Conservation (phyloP, 2,329 filamentous ascomycete species). For the Xylaria sp. region DNA sequence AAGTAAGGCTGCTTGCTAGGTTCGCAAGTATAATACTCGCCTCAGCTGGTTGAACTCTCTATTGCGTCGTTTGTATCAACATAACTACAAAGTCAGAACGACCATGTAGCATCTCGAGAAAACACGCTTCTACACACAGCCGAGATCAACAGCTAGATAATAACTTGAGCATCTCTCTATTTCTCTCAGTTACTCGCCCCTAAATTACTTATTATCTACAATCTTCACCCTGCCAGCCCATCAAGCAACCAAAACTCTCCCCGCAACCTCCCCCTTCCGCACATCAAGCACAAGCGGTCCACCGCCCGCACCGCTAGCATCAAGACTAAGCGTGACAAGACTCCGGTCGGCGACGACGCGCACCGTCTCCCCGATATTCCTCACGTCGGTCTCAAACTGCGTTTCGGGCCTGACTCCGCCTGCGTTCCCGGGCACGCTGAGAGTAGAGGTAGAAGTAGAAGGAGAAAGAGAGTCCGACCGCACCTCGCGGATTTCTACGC, state of each 20-base stretch:
- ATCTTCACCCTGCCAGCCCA: background rate
- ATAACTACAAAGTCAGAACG: too few relatives aligned
- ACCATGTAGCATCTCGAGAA: too few relatives aligned
- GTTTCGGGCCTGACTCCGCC: conserved; percentile 41
- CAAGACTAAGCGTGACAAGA: conserved; percentile 78
- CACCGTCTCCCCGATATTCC: conserved; percentile 81
- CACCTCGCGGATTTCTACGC: conserved; percentile 79
- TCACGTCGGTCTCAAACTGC: conserved; percentile 82
- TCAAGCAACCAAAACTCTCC: conserved; percentile 39
- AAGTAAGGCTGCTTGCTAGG: too few relatives aligned
- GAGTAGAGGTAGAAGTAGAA: background rate
- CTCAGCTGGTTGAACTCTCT: too few relatives aligned
- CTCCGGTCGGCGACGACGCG: conserved; percentile 77
- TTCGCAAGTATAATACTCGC: too few relatives aligned
- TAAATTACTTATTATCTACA: too few relatives aligned
- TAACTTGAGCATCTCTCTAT: too few relatives aligned
- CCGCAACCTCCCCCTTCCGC: conserved; percentile 54
- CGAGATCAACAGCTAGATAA: too few relatives aligned
- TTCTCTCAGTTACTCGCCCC: too few relatives aligned
- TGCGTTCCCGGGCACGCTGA: background rate
- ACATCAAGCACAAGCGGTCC: conserved; percentile 75
- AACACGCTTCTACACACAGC: too few relatives aligned
- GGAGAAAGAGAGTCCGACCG: conserved; percentile 32
- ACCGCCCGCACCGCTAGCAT: conserved; percentile 72
- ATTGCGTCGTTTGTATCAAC: too few relatives aligned